phyloP scores from a whole-genome alignment of 2,329 filamentous ascomycete species.

The Penicillium sp. region DNA sequence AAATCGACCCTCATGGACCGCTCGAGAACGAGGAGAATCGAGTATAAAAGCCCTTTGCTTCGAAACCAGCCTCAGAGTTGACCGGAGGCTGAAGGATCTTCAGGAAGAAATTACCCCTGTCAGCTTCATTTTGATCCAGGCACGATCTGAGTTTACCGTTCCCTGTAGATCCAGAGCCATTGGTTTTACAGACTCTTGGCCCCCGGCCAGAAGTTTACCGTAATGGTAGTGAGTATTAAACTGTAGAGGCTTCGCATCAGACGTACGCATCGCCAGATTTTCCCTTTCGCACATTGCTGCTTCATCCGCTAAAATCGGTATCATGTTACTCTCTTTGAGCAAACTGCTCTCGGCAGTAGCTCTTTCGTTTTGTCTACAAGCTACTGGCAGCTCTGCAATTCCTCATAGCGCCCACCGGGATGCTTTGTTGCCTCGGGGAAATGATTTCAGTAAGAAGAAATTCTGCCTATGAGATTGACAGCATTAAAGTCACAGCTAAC shows the following conservation, averaged over 20 bases:
- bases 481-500: neutral
- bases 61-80: neutral
- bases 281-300: neutral
- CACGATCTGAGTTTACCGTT: neutral
- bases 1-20: neutral
- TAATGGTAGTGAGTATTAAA: neutral
- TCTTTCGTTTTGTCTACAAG: neutral
- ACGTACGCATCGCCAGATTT: too few species aligned
- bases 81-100: neutral
- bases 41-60: neutral
- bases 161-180: too few species aligned
- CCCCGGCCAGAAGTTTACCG: too few species aligned
- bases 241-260: neutral
- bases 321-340: neutral
- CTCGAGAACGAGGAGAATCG: neutral
- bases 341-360: neutral
- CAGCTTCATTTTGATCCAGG: neutral
- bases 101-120: neutral
- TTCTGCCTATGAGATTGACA: neutral
- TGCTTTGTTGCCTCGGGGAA: neutral
- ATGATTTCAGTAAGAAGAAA: neutral
- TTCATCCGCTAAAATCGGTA: neutral
- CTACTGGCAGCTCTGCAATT: neutral
- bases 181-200: too few species aligned
- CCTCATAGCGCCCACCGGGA: neutral